Conservation (phyloP, 2,329 filamentous ascomycete genomes). For the Penicillium glabrum region DNA sequence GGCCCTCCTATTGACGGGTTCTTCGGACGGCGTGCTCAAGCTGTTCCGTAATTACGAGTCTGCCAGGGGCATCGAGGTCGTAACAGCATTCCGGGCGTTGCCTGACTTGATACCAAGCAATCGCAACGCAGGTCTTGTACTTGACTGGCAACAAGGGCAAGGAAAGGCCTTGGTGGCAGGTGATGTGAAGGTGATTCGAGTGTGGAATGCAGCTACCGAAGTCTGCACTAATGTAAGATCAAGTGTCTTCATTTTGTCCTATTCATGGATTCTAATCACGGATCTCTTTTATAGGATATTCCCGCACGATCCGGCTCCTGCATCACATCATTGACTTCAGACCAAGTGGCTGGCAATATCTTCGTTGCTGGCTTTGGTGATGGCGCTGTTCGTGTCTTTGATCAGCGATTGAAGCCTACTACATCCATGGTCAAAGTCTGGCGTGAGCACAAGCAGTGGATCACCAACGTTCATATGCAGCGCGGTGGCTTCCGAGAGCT, state of each 20-base stretch:
- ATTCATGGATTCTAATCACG: neutral
- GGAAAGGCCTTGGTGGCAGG: slow-evolving; percentile 93
- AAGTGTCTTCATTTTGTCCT: neutral
- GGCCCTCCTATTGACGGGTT: slow-evolving; percentile 89
- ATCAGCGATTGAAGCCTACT: slow-evolving; percentile 78
- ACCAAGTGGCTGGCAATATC: slow-evolving; percentile 95
- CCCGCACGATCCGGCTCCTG: slow-evolving; percentile 92
- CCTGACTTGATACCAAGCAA: slow-evolving; percentile 93
- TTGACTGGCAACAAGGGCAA: slow-evolving; percentile 98
- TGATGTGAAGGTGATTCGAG: slow-evolving; percentile 89
- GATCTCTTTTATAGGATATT: slow-evolving; percentile 63
- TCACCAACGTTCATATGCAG: slow-evolving; percentile 95
- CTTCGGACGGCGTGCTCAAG: slow-evolving; percentile 90
- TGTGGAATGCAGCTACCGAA: slow-evolving; percentile 94
- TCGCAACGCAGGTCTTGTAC: slow-evolving; percentile 91
- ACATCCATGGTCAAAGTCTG: slow-evolving; percentile 95
- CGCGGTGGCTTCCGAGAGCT: slow-evolving; percentile 90
- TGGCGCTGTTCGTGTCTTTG: slow-evolving; percentile 89
- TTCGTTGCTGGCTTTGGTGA: slow-evolving; percentile 97
- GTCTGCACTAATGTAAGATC: slow-evolving; percentile 70
- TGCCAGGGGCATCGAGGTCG: slow-evolving; percentile 73
- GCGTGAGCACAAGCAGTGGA: slow-evolving; percentile 95
- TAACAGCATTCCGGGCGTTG: slow-evolving; percentile 86
- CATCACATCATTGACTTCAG: slow-evolving; percentile 91
- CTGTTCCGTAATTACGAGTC: slow-evolving; percentile 91